phyloP scores from a whole-genome alignment of 2,329 filamentous ascomycete species.

The Talaromyces sp. region DNA sequence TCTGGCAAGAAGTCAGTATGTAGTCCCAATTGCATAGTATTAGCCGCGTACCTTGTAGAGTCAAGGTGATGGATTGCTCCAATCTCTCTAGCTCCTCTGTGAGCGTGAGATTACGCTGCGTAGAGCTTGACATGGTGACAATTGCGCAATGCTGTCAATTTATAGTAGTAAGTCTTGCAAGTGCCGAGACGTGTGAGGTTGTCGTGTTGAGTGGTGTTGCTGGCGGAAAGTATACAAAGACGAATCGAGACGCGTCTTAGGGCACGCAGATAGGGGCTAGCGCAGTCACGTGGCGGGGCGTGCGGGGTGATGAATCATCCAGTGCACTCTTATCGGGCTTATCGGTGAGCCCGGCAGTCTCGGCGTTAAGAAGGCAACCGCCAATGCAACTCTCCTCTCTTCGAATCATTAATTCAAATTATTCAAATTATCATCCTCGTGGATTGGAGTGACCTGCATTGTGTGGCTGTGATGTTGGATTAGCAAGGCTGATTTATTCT shows the following conservation, averaged over 20 bases:
- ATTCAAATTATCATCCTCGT: not conserved
- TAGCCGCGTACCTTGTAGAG: constrained; percentile 71
- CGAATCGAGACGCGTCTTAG: constrained; percentile 35
- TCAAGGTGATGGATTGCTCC: constrained; percentile 95
- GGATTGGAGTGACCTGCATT: not conserved
- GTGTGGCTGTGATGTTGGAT: constrained; percentile 1
- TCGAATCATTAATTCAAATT: not conserved
- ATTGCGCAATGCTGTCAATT: not conserved
- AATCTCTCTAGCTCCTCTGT: constrained; percentile 95
- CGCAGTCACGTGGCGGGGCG: constrained; percentile 30
- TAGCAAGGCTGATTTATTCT: not conserved
- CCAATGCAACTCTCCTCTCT: not conserved
- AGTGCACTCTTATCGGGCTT: constrained; percentile 16
- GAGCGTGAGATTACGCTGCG: constrained; percentile 66
- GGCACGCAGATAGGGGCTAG: constrained; percentile 36
- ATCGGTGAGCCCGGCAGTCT: constrained; percentile 9
- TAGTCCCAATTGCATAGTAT: not conserved
- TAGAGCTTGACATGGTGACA: constrained; percentile 32
- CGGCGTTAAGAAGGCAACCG: constrained; percentile 16
- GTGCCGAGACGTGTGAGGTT: not conserved
- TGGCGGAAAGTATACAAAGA: constrained; percentile 30
- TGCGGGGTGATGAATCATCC: constrained; percentile 19
- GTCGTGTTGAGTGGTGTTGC: constrained; percentile 19
- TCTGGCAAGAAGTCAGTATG: constrained; percentile 54
- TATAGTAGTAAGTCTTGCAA: not conserved